phyloP scores from a whole-genome alignment of 768 basidiomycete species.

The Coprinellus micaceus region DNA sequence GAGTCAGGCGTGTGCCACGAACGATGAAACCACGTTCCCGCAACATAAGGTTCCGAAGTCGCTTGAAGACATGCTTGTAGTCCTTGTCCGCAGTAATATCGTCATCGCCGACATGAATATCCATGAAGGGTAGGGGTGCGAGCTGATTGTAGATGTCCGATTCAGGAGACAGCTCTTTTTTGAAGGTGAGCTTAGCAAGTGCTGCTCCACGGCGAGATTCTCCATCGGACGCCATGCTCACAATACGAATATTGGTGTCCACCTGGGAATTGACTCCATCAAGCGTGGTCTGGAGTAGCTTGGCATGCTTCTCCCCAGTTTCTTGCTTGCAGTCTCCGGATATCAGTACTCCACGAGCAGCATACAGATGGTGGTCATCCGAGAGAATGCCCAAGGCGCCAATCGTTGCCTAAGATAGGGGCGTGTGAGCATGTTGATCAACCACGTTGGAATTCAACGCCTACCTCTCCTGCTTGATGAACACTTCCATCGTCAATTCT shows the following conservation, averaged over 20 bases:
- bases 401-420: no score
- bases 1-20: no score
- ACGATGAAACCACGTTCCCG: background rate
- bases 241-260: background rate
- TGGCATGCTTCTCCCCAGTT: conserved; percentile 13
- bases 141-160: conserved; percentile 26
- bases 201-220: conserved; percentile 19
- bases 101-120: conserved; percentile 29
- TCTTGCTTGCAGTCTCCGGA: conserved; percentile 26
- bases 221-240: conserved; percentile 28
- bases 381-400: no score
- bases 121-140: conserved; percentile 18
- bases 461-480: conserved; percentile 21
- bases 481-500: conserved; percentile 2
- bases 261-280: no score
- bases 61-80: conserved; percentile 32
- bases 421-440: conserved; percentile 10
- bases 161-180: conserved; percentile 9
- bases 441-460: conserved; percentile 10
- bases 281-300: no score
- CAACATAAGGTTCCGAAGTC: conserved; percentile 24
- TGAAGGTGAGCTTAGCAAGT: conserved; percentile 21
- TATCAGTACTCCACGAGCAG: conserved; percentile 19
- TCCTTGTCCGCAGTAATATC: conserved; percentile 35
- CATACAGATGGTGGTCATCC: conserved; percentile 13